These are phyloP conservation scores for Leucocoprinus leucothites DNA, from an alignment of 768 basidiomycete species.

Conservation along the genomic window DNA sequence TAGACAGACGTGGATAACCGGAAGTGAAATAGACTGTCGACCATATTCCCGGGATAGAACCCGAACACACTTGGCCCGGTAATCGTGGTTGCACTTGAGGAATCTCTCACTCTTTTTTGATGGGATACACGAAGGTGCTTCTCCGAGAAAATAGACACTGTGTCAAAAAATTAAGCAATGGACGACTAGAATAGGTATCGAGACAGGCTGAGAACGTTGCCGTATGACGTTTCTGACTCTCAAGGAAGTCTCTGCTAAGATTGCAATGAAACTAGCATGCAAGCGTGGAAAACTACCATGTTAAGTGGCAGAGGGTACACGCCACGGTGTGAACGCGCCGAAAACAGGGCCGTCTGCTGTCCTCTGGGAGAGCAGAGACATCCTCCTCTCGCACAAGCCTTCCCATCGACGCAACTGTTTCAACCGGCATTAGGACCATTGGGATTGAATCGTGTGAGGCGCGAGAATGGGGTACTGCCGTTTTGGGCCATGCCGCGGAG, in stretches of 20 bases:
- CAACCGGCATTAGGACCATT: conserved; percentile 8
- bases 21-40: conserved; percentile 17
- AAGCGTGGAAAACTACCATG: conserved; percentile 15
- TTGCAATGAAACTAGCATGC: conserved; percentile 8
- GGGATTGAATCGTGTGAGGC: conserved; percentile 9
- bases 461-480: conserved; percentile 11
- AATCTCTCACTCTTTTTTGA: conserved; percentile 11
- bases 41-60: conserved; percentile 13
- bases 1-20: conserved; percentile 18
- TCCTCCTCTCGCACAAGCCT: not conserved
- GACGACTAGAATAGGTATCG: not conserved
- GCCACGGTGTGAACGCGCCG: conserved; percentile 16
- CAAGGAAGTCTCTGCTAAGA: conserved; percentile 8
- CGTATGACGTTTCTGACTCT: conserved; percentile 4
- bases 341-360: conserved; percentile 1
- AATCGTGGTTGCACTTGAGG: conserved; percentile 12
- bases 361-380: conserved; percentile 5
- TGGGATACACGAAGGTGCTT: conserved; percentile 9
- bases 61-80: conserved; percentile 6
- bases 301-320: conserved; percentile 16
- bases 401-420: conserved; percentile 7
- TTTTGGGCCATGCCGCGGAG: conserved; percentile 8
- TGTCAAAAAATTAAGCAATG: conserved; percentile 4
- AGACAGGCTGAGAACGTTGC: conserved; percentile 8
- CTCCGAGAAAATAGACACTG: conserved; percentile 9